A percentile compares a stretch with the other conserved stretches of the same genome.
phyloP scores from a whole-genome alignment of 306 rosid genomes.

The Gynostemma pentaphyllum region DNA sequence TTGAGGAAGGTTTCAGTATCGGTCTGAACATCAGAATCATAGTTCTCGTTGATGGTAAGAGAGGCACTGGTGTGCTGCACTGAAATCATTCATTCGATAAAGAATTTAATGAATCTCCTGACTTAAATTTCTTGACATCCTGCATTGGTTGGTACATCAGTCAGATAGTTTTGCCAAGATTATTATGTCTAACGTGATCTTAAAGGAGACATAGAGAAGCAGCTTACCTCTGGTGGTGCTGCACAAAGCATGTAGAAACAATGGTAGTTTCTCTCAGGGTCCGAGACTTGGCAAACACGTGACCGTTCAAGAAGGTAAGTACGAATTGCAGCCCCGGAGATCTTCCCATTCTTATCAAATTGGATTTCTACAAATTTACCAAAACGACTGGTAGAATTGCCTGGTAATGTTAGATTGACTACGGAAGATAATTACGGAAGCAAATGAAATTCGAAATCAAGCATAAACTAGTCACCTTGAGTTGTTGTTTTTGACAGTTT shows the following conservation, averaged over 20 bases:
- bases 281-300: slow-evolving; percentile 76
- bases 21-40: slow-evolving; percentile 74
- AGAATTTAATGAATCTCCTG: slow-evolving; percentile 65
- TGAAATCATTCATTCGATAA: slow-evolving; percentile 48
- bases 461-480: slow-evolving; percentile 49
- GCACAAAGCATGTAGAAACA: slow-evolving; percentile 92
- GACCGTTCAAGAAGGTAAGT: slow-evolving; percentile 87
- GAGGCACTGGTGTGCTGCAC: slow-evolving; percentile 99
- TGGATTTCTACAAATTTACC: slow-evolving; percentile 89
- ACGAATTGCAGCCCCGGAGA: slow-evolving; percentile 86
- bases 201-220: slow-evolving; percentile 1
- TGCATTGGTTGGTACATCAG: slow-evolving; percentile 21
- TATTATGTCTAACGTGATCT: background rate
- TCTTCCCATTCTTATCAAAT: slow-evolving; percentile 73
- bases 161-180: slow-evolving; percentile 9
- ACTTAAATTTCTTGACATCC: slow-evolving; percentile 60
- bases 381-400: slow-evolving; percentile 51
- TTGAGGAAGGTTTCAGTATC: slow-evolving; percentile 83
- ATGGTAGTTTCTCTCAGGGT: slow-evolving; percentile 88
- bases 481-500: slow-evolving; percentile 80
- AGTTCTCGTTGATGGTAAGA: slow-evolving; percentile 89
- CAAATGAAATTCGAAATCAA: background rate
- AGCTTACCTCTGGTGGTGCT: slow-evolving; percentile 74
- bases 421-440: background rate
- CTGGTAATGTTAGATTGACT: slow-evolving; percentile 16